These are phyloP conservation scores for Tolypocladium tropicale DNA, from an alignment of 2,329 filamentous ascomycete genomes.

Conservation along the genomic window DNA sequence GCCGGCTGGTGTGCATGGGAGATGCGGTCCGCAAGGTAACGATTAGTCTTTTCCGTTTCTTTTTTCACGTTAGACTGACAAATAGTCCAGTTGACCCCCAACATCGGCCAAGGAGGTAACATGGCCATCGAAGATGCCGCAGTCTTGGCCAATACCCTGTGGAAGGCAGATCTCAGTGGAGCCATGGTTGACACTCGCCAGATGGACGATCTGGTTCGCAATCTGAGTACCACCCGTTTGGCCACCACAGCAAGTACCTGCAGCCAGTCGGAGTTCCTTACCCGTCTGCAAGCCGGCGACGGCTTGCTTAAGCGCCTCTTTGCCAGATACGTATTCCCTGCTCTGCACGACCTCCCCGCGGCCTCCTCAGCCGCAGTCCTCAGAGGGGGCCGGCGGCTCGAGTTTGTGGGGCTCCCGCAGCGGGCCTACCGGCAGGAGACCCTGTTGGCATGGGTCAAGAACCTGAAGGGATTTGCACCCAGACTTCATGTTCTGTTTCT, in stretches of 20 bases:
- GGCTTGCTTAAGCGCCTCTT: slow-evolving; percentile 2
- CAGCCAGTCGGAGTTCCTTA: slow-evolving; percentile 6
- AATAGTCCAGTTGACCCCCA: slow-evolving; percentile 7
- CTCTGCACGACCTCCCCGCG: slow-evolving; percentile 6
- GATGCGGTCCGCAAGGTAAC: slow-evolving; percentile 23
- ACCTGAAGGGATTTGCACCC: not conserved
- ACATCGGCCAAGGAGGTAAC: slow-evolving; percentile 11
- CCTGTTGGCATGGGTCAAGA: not conserved
- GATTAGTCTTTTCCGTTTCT: not conserved
- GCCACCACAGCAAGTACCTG: slow-evolving; percentile 2
- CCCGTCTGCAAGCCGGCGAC: slow-evolving; percentile 7
- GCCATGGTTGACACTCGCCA: not conserved
- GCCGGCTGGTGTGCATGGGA: slow-evolving; percentile 19
- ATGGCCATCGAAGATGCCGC: slow-evolving; percentile 10
- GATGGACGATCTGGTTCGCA: not conserved
- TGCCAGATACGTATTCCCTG: slow-evolving; percentile 5
- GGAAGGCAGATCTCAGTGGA: not conserved
- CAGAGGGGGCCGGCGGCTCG: not conserved
- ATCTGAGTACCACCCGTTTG: not conserved
- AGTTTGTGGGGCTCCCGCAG: not conserved
- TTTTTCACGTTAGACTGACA: not conserved
- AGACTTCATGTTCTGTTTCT: not conserved
- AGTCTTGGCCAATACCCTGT: slow-evolving; percentile 6
- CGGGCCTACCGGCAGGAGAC: not conserved
- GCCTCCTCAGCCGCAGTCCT: slow-evolving; percentile 1